Evolutionary conservation across 768 basidiomycete genomes (phyloP).

Genomic region (Tulasnella calospora): DNA sequence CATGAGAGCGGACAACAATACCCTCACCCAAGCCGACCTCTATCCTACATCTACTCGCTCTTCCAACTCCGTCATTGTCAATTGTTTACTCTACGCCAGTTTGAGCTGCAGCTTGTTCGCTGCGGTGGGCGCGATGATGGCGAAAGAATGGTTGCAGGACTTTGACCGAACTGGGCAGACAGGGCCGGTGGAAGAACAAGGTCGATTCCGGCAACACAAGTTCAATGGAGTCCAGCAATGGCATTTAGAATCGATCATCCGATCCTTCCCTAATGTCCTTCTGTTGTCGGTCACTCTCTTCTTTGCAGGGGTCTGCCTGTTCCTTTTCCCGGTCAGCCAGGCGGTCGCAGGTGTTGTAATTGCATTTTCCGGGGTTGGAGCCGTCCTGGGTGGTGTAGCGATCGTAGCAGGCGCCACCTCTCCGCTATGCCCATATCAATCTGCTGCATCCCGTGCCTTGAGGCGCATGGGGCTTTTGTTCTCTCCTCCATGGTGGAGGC

Average conservation of each 20-base stretch:
- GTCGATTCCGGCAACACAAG: constrained; percentile 3
- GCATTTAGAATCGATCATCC: background rate
- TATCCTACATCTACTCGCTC: background rate
- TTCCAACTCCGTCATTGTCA: background rate
- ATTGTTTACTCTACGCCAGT: background rate
- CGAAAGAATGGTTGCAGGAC: background rate
- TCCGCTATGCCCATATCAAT: constrained; percentile 11
- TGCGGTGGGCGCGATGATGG: constrained; percentile 6
- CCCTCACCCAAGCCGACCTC: background rate
- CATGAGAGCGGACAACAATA: background rate
- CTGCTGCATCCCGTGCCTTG: background rate
- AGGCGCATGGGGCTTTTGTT: background rate
- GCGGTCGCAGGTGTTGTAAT: background rate
- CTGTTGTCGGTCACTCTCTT: constrained; percentile 1
- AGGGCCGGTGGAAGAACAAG: background rate
- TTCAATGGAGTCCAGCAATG: background rate
- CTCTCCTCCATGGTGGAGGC: background rate
- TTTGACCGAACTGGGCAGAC: constrained; percentile 2
- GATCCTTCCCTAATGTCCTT: constrained; percentile 1
- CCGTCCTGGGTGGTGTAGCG: background rate
- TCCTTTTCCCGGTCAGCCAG: background rate
- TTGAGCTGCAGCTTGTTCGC: constrained; percentile 13
- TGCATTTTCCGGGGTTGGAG: background rate
- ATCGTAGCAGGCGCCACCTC: background rate
- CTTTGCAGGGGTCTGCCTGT: background rate